Conservation (phyloP, 2,329 filamentous ascomycete species). For the Claviceps maximensis region DNA sequence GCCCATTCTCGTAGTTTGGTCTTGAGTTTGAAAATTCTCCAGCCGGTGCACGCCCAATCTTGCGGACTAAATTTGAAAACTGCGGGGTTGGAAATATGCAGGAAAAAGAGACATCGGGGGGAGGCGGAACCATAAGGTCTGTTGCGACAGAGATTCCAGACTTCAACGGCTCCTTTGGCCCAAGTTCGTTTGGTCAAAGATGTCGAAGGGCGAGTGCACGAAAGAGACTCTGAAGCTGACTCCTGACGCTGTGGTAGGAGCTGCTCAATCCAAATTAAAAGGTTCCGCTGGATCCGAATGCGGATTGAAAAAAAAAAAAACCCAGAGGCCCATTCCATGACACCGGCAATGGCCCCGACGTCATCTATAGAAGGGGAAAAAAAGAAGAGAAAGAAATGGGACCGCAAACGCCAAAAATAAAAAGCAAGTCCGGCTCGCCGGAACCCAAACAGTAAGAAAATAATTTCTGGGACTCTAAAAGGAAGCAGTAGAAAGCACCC, state of each 20-base stretch:
- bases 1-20: not conserved
- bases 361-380: not conserved
- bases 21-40: not conserved
- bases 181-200: not conserved
- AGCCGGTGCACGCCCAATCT: not conserved
- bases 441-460: slow-evolving; percentile 13
- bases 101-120: not conserved
- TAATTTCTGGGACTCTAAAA: slow-evolving; percentile 14
- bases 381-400: not conserved
- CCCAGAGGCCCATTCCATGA: not conserved
- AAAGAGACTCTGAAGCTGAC: not conserved
- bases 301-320: not conserved
- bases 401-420: slow-evolving; percentile 8
- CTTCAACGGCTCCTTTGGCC: not conserved
- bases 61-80: not conserved
- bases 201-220: not conserved
- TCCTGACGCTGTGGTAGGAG: not conserved
- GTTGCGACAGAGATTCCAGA: not conserved
- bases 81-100: not conserved
- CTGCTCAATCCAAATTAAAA: not conserved
- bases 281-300: not conserved
- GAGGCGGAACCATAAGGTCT: not conserved
- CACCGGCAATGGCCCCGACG: not conserved
- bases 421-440: slow-evolving; percentile 13
- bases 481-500: slow-evolving; percentile 14